Base-by-base conservation (phyloP, 176 grass and related monocot species). In the Chrysopogon serrulatus region DNA sequence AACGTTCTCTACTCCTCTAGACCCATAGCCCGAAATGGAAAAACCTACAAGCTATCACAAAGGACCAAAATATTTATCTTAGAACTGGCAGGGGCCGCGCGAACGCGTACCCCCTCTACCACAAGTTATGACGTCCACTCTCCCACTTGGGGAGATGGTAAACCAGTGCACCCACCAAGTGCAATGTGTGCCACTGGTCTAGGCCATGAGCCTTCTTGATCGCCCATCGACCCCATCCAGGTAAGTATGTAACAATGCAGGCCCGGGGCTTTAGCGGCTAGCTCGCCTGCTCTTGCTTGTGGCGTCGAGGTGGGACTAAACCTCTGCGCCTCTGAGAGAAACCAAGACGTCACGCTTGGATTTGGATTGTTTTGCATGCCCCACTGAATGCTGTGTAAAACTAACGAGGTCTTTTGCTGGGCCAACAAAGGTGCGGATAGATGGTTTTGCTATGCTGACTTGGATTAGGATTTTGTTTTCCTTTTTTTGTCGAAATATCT, bases 81-180 rank as follows among this genome's bases (percentile, higher is more conserved):
- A 68, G 3, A 37, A 17, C 33, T 91, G 36, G 59, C 15, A 82
- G 72, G 91, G 77, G 85, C 76, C 89, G 79, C 83, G 75, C 89
- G 65, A 70, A 94, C 86, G 76, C 86, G 45, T 89, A 89, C 45
- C 79, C 86, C 83, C 63, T 78, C 79, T 56, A 4, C 0, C 69
- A 88, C 68, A 94, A 94, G 91, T 91, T 86, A 71, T 41, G 83
- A 94, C 83, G 30, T 84, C 85, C 85, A 88, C 36, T 87, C 88
- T 88, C 61, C 88, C 68, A n/a, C 67, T 86, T 79, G 34, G 30
- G 89, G 68, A 91, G 89, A 81, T 84, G 81, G 81, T 87, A 83
- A 8, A 35, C 43, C 30, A 88, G 80, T 61, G 27, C 51, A 71
- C 73, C 73, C 56, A 67, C 80, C 5, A 84, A 64, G 86, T 84